Base-by-base conservation (phyloP, 306 rosid species). In the Prunus mira region DNA sequence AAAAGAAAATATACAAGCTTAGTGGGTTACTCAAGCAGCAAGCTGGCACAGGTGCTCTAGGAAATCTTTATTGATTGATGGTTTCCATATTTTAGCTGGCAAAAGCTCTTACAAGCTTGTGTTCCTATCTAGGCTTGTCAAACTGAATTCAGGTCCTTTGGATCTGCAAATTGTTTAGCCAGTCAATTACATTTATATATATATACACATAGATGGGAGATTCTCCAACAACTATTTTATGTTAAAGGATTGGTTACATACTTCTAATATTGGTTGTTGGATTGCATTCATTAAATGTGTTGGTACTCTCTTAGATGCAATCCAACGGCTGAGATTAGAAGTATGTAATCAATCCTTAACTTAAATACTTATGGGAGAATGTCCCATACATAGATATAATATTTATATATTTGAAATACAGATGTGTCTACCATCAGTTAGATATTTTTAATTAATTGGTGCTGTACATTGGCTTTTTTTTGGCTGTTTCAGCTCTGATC, bases 21-120 rank as follows among this genome's bases (percentile, higher is more conserved):
- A 73, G 75, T 84, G 38, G 99, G 97, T 71, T 95, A 95, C 79
- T 43, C 92, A 12, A 79, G 86, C 88, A 95, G 99, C 93, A 95
- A 95, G 87, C 86, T 95, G 38, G 99, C 99, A 17, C 91, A 95
- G 97, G 99, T 95, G 71, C 67, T 73, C 74, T 75, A 56, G 17
- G 72, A 60, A 62, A 10, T 65, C 69, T 54, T 74, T 50, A 68
- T 80, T 54, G 58, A 22, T 13, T n/a, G 30, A 61, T 68, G 65
- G n/a, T 34, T 60, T 78, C 30, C 54, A 19, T 32, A 67, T 43
- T 75, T 19, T 64, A 51, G 41, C 9, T 0, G 19, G 28, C 20
- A 56, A 9, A 38, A 38, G 43, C 43, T 38, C 9, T 6, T 25
- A 4, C 17, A 19, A 11, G 7, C n/a, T 24, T 49, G 4, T 28